A percentile compares a stretch with the other conserved stretches of the same genome.
Evolutionary conservation across 306 rosid species (phyloP).

Genomic region (Pueraria montana): DNA sequence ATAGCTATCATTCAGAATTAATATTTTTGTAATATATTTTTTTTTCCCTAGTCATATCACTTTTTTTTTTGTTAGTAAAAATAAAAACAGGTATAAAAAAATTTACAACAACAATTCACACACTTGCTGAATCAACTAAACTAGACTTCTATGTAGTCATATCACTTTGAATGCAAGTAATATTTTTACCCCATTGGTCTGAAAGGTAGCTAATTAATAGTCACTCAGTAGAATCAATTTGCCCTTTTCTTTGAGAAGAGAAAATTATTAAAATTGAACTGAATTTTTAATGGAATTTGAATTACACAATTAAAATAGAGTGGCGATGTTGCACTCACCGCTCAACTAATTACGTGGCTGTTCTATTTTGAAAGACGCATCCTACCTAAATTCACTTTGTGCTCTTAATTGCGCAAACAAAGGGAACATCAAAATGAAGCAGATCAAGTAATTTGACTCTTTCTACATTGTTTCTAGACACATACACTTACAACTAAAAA

Average conservation of each 20-base stretch:
- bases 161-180: too few relatives aligned
- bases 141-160: too few relatives aligned
- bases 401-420: background rate
- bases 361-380: constrained; percentile 19
- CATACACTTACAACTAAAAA: background rate
- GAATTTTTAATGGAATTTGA: background rate
- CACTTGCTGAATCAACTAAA: too few relatives aligned
- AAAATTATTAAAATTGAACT: background rate
- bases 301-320: background rate
- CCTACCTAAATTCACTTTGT: constrained; percentile 35
- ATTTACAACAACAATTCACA: too few relatives aligned
- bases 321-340: background rate
- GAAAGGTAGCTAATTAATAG: constrained; percentile 2
- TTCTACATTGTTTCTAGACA: constrained; percentile 34
- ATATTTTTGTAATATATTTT: too few relatives aligned
- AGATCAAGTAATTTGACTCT: constrained; percentile 33
- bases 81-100: too few relatives aligned
- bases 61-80: too few relatives aligned
- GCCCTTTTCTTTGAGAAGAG: background rate
- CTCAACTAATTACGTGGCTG: constrained; percentile 1
- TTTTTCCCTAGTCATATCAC: too few relatives aligned
- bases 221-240: constrained; percentile 7
- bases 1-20: too few relatives aligned
- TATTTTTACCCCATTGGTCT: background rate
- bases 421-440: background rate